Conservation (phyloP, 768 basidiomycete genomes). For the Mycena floridula region DNA sequence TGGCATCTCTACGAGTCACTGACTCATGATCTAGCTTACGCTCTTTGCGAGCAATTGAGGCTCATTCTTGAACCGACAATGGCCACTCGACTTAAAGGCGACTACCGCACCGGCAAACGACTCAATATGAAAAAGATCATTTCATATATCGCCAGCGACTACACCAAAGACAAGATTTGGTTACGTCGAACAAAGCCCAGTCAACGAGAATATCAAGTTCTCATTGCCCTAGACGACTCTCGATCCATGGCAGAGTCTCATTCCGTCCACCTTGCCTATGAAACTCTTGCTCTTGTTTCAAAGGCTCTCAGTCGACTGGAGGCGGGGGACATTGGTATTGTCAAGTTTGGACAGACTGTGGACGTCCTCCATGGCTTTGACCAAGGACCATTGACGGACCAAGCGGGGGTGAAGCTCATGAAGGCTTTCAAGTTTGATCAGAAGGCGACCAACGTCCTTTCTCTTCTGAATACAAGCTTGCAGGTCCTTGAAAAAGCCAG, state of each 20-base stretch:
- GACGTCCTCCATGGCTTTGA: constrained; percentile 88
- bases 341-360: constrained; percentile 82
- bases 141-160: constrained; percentile 96
- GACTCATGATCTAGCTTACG: constrained; percentile 86
- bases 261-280: constrained; percentile 88
- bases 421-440: constrained; percentile 87
- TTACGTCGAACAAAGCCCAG: constrained; percentile 90
- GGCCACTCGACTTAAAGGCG: constrained; percentile 90
- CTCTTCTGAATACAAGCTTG: constrained; percentile 76
- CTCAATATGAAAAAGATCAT: constrained; percentile 99
- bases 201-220: constrained; percentile 91
- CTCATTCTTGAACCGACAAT: constrained; percentile 94
- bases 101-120: constrained; percentile 95
- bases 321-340: constrained; percentile 90
- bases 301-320: constrained; percentile 89
- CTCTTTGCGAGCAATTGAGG: constrained; percentile 92
- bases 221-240: constrained; percentile 93
- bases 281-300: constrained; percentile 87
- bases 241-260: constrained; percentile 93
- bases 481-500: constrained; percentile 70
- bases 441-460: constrained; percentile 79
- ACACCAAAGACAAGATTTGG: constrained; percentile 99
- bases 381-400: constrained; percentile 73
- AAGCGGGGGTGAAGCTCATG: constrained; percentile 75
- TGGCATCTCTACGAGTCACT: constrained; percentile 91